Percentiles rank a stretch among this genome's conserved stretches.
These are phyloP conservation scores for Solanum sejunctum DNA, from an alignment of 257 asterid genomes.

Conservation along the genomic window DNA sequence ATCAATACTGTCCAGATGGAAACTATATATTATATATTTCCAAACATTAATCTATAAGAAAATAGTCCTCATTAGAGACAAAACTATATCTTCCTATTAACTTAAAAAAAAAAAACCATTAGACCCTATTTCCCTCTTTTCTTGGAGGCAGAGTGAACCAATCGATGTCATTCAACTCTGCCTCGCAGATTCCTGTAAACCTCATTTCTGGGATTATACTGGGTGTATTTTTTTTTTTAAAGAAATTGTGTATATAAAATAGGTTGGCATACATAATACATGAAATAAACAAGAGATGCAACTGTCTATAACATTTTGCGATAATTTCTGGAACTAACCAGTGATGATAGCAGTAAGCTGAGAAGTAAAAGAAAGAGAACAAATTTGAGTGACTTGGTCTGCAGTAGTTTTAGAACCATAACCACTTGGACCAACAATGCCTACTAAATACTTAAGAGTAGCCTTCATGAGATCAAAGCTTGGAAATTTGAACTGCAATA, in stretches of 20 bases:
- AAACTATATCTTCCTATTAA: constrained; percentile 9
- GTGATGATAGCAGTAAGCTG: constrained; percentile 77
- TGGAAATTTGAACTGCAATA: constrained; percentile 5
- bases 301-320: not conserved
- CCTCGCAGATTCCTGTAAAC: not conserved
- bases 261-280: no score
- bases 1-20: not conserved
- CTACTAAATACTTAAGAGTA: constrained; percentile 59
- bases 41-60: constrained; percentile 1
- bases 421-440: constrained; percentile 71
- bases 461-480: constrained; percentile 35
- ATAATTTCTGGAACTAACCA: constrained; percentile 20
- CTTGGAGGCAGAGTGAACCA: not conserved
- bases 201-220: no score
- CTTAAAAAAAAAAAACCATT: not conserved
- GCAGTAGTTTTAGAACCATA: constrained; percentile 75
- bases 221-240: no score
- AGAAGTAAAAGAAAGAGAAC: not conserved
- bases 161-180: not conserved
- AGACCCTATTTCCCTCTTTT: not conserved
- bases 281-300: not conserved
- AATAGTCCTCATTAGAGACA: constrained; percentile 16
- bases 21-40: not conserved
- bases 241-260: not conserved
- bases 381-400: constrained; percentile 37